Evolutionary conservation across 2,329 filamentous ascomycete genomes (phyloP), one percentile per base, ranked within the genome.

Genomic region (Fusarium gaditjirri): DNA sequence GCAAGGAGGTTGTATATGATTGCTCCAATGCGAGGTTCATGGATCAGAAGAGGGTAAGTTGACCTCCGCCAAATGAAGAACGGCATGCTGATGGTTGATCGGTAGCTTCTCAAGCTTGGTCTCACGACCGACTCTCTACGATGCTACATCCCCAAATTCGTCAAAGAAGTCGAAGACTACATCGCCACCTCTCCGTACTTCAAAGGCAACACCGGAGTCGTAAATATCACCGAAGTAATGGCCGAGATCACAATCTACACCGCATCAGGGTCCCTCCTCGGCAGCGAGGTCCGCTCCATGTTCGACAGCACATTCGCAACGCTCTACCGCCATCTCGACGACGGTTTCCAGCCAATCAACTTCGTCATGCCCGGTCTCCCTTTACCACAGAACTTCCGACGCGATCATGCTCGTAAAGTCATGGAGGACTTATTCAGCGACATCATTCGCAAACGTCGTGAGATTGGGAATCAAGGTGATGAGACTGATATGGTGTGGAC

Each of bases 241-340:
- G 91, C 93, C 43, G 92, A 97, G 79, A 91, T 97, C 73, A 97
- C 94, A 57, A 94, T 97, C 76, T 97, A 95, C 82, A 96, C 94
- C n/a, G 94, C 94, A 25, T 94, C 93, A 6, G 92, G 94, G 72
- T 91, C 93, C 5, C 89, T 97, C 1, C 93, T 97, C 81, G 94
- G 94, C 69, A 90, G 92, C 77, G 93, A 95, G 80, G 92, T 96
- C 60, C 93, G 94, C 71, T 89, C 88, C 77, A 90, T 89, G 78
- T 95, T 97, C 76, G 92, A 97, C 81, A 90, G 91, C 60, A 90
- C 89, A 8, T 93, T 97, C 72, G 94, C 94, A 61, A 87, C 91
- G 55, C 87, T 96, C 49, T 97, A 95, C 84, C 93, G 95, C 81
- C 92, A 97, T 77, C 89, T 97, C 47, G 94, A 97, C 78, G 94